These are phyloP conservation scores for Fusarium neocosmosporiellum DNA, from an alignment of 2,329 filamentous ascomycete genomes.

Conservation along the genomic window DNA sequence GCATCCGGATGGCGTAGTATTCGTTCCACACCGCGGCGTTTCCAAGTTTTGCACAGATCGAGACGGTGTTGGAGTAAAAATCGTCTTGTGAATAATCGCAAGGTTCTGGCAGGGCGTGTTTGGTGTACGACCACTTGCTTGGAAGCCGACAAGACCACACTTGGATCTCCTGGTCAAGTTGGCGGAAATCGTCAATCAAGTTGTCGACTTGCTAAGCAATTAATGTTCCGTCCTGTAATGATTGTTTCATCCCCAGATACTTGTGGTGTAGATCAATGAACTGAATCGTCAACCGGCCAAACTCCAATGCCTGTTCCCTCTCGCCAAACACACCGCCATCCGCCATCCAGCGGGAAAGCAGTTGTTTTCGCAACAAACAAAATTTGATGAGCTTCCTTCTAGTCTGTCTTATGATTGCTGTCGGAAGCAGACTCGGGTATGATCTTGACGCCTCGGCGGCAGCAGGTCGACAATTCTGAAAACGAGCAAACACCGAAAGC, in stretches of 20 bases:
- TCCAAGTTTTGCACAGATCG: not conserved
- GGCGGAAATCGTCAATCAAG: not conserved
- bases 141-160: not conserved
- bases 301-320: not conserved
- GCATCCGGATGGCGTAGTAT: not conserved
- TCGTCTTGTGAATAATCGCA: not conserved
- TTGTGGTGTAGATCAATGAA: not conserved
- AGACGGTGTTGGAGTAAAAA: not conserved
- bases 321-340: not conserved
- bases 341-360: not conserved
- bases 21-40: not conserved
- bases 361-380: not conserved
- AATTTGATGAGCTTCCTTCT: not conserved
- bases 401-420: not conserved
- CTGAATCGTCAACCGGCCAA: not conserved
- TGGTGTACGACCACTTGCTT: not conserved
- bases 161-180: not conserved
- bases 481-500: not conserved
- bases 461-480: not conserved
- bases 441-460: not conserved
- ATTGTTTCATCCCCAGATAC: not conserved
- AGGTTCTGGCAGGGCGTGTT: not conserved
- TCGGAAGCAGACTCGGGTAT: not conserved
- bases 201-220: not conserved
- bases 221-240: not conserved